phyloP scores from a whole-genome alignment of 345 rosid species.

The Salix suchowensis region DNA sequence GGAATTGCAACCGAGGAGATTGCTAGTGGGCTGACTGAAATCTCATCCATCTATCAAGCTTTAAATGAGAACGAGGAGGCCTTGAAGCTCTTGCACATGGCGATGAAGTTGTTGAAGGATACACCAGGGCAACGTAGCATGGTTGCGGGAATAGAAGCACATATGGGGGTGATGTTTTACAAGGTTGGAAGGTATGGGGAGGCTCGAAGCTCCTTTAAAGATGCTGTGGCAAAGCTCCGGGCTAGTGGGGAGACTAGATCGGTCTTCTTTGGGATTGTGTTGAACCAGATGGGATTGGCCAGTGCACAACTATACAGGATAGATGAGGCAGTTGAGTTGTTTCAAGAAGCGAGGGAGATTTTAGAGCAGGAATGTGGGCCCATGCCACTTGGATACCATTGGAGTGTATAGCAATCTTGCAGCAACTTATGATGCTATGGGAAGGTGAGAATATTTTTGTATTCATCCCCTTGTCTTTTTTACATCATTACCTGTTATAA shows the following conservation, averaged over 20 bases:
- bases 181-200: constrained; percentile 78
- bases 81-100: constrained; percentile 75
- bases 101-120: constrained; percentile 77
- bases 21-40: constrained; percentile 80
- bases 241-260: constrained; percentile 81
- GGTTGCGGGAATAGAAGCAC: constrained; percentile 90
- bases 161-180: constrained; percentile 97
- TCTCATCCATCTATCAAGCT: constrained; percentile 84
- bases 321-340: constrained; percentile 82
- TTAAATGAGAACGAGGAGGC: constrained; percentile 97
- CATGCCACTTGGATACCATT: constrained; percentile 85
- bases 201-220: constrained; percentile 72
- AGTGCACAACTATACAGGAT: constrained; percentile 88
- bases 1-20: constrained; percentile 83
- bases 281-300: constrained; percentile 97
- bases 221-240: constrained; percentile 69
- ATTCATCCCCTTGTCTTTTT: not conserved
- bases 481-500: not conserved
- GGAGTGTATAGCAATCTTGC: constrained; percentile 95
- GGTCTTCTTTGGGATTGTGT: constrained; percentile 81
- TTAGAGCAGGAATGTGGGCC: constrained; percentile 87
- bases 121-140: constrained; percentile 87
- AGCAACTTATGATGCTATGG: constrained; percentile 96
- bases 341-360: constrained; percentile 81
- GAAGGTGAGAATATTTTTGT: constrained; percentile 47